Conservation (phyloP, 345 rosid genomes). For the Citropsis articulata region DNA sequence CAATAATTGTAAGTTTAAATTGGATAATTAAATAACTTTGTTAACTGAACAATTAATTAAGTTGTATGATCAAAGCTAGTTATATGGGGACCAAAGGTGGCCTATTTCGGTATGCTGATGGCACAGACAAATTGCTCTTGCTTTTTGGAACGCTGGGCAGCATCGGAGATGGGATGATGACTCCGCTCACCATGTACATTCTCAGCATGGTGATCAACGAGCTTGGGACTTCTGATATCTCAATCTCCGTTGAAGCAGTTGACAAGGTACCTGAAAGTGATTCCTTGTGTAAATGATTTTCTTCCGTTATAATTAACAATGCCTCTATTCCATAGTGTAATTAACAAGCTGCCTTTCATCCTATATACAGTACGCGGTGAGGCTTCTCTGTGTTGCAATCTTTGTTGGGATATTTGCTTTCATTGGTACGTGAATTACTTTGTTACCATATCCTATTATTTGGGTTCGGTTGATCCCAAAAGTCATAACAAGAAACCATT, state of each 20-base stretch:
- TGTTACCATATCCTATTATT: neutral
- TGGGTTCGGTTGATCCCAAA: neutral
- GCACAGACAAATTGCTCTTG: conserved; percentile 41
- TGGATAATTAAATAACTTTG: neutral
- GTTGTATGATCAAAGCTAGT: neutral
- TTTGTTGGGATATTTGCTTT: conserved; percentile 46
- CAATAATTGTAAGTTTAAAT: neutral
- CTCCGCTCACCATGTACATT: conserved; percentile 42
- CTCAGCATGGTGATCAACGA: conserved; percentile 38
- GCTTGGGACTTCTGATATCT: conserved; percentile 26
- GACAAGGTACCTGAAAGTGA: conserved; percentile 32
- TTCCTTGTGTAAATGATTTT: neutral
- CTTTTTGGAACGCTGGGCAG: conserved; percentile 43
- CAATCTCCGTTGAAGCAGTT: conserved; percentile 26
- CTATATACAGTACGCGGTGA: conserved; percentile 36
- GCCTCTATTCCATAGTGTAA: neutral
- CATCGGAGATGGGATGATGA: conserved; percentile 53
- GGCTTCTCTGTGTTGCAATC: conserved; percentile 36
- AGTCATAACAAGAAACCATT: neutral
- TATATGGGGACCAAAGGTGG: conserved; percentile 33
- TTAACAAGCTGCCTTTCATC: neutral
- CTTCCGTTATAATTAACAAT: no score
- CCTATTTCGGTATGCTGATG: conserved; percentile 36
- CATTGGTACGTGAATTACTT: conserved; percentile 22
- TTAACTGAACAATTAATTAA: neutral